These are phyloP conservation scores for Claviceps cyperi DNA, from an alignment of 2,329 filamentous ascomycete species.

Conservation along the genomic window DNA sequence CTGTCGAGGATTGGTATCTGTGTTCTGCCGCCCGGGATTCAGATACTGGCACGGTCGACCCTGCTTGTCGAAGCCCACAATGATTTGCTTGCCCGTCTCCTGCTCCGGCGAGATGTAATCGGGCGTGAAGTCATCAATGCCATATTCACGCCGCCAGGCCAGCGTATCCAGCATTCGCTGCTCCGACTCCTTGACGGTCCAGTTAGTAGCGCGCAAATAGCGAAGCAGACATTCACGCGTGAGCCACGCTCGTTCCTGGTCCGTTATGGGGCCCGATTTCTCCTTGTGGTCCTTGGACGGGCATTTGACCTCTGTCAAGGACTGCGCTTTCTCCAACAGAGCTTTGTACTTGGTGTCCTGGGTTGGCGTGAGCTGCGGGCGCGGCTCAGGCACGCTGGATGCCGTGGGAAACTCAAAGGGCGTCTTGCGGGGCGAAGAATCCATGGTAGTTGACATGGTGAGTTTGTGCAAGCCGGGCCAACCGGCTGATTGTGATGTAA, in stretches of 20 bases:
- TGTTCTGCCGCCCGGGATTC: slow-evolving; percentile 83
- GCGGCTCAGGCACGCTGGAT: slow-evolving; percentile 39
- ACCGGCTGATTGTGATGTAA: not conserved
- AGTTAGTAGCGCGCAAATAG: slow-evolving; percentile 89
- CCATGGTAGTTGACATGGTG: not conserved
- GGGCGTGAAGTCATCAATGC: slow-evolving; percentile 60
- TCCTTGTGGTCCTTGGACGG: slow-evolving; percentile 35
- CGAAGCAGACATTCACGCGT: slow-evolving; percentile 84
- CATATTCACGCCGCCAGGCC: slow-evolving; percentile 83
- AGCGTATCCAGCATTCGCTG: slow-evolving; percentile 71
- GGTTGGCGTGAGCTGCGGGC: slow-evolving; percentile 52
- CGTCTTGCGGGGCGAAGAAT: slow-evolving; percentile 25
- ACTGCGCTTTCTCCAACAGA: slow-evolving; percentile 54
- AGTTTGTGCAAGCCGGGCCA: not conserved
- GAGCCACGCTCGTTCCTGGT: slow-evolving; percentile 76
- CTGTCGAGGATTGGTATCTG: slow-evolving; percentile 69
- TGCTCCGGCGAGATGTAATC: slow-evolving; percentile 91
- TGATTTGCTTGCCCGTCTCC: slow-evolving; percentile 88
- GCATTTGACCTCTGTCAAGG: slow-evolving; percentile 50
- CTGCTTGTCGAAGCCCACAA: slow-evolving; percentile 75
- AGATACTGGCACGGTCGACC: slow-evolving; percentile 84
- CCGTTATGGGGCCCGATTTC: slow-evolving; percentile 51
- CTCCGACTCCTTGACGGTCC: slow-evolving; percentile 60
- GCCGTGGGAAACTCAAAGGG: slow-evolving; percentile 46
- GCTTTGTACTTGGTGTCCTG: slow-evolving; percentile 71